Base-by-base conservation (phyloP, 345 rosid species). In the Gossypium anomalum region DNA sequence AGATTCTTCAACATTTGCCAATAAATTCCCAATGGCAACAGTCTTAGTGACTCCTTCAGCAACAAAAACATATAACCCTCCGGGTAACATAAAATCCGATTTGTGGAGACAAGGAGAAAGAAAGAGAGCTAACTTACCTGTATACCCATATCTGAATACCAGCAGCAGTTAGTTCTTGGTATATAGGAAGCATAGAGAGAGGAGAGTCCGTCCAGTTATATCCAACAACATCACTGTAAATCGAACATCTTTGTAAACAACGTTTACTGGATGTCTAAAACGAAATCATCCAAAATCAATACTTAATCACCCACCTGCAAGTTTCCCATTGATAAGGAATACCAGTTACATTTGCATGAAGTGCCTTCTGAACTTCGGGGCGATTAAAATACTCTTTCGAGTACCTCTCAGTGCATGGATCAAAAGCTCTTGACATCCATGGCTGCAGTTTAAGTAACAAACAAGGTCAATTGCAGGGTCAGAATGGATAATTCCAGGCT, bases 381-480 rank as follows among this genome's bases (percentile, higher is more conserved):
- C 7, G 86, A 83, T 95, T 95, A 84, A 95, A 93, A 78, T 95
- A 93, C 84, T 78, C 66, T 59, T 67, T 67, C 0, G 99, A 86
- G 80, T 93, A 85, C 80, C 97, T 89, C 76, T 88, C 97, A 1
- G 94, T 93, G 85, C 98, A 95, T n/a, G 99, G 99, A 86, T 95
- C 99, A 70, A 89, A 93, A 67, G 97, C 94, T 82, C 97, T 87
- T 53, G 97, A 86, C 93, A 93, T 95, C 98, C 97, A 93, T 56
- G 97, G 98, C 97, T 92, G 84, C 78, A 75, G 38, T 17, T 25
- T 76, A 22, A 47, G 56, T 14, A 64, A 41, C 68, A 64, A 11
- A n/a, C 49, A 53, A 67, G 38, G 19, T 67, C 19, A 34, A 34
- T 34, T 5, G 41, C 41, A 34, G 41, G 41, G 41, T 34, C 41